Evolutionary conservation across 2,329 filamentous ascomycete species (phyloP).

Genomic region (Ophiostoma triangulosporum): DNA sequence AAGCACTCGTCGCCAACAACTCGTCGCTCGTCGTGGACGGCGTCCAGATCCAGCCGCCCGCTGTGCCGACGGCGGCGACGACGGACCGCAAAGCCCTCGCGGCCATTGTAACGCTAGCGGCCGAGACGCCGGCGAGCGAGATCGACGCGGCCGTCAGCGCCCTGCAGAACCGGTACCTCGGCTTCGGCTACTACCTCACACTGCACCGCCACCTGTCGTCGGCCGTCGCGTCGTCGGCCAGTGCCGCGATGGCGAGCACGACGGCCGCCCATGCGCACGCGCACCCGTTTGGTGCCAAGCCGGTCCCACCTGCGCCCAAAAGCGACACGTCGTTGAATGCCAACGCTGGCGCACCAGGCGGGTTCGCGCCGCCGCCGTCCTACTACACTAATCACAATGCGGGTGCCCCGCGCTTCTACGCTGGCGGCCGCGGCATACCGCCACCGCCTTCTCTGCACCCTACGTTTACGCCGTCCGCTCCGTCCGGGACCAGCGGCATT

Average conservation of each 20-base stretch:
- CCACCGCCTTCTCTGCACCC: neutral
- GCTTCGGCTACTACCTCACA: conserved; percentile 69
- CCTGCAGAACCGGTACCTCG: conserved; percentile 73
- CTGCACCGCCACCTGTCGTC: conserved; percentile 76
- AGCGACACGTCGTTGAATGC: neutral
- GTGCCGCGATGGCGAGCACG: conserved; percentile 5
- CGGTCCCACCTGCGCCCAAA: neutral
- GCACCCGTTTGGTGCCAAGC: conserved; percentile 22
- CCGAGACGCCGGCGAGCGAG: conserved; percentile 68
- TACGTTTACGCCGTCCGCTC: neutral
- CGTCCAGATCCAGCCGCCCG: conserved; percentile 49
- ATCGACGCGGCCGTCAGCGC: conserved; percentile 69
- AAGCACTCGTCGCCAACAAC: conserved; percentile 36
- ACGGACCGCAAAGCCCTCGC: conserved; percentile 58
- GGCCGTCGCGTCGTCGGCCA: conserved; percentile 36
- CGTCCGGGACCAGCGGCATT: conserved; percentile 19
- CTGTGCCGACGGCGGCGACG: conserved; percentile 30
- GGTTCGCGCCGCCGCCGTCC: neutral
- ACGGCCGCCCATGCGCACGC: conserved; percentile 4
- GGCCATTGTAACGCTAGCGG: conserved; percentile 68
- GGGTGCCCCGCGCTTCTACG: neutral
- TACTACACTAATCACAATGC: neutral
- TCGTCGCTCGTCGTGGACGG: conserved; percentile 51
- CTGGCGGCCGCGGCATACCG: neutral
- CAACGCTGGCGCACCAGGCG: neutral